Conservation (phyloP, 352 stramenopile genomes). For the Phytophthora crassamura region DNA sequence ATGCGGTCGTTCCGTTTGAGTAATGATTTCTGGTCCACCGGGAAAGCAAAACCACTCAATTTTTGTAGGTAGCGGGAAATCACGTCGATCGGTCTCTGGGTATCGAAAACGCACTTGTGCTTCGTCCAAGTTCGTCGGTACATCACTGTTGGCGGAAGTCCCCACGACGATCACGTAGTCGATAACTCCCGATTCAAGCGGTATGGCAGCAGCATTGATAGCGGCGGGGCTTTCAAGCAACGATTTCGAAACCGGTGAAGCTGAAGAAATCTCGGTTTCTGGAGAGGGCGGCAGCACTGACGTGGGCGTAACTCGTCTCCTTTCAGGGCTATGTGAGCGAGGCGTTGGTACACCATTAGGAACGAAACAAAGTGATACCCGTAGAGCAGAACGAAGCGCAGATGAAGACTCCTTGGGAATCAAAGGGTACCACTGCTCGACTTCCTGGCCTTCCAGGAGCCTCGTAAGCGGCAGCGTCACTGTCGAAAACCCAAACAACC, state of each 20-base stretch:
- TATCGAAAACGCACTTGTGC: conserved; percentile 73
- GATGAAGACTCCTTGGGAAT: conserved; percentile 53
- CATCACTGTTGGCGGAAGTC: conserved; percentile 3
- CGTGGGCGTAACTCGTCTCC: conserved; percentile 27
- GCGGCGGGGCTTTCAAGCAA: conserved; percentile 10
- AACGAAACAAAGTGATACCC: conserved; percentile 76
- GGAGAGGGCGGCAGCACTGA: conserved; percentile 21
- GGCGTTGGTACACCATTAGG: conserved; percentile 31
- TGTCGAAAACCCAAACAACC: conserved; percentile 5
- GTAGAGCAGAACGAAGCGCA: conserved; percentile 65
- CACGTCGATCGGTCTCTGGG: conserved; percentile 52
- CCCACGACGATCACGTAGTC: conserved; percentile 86
- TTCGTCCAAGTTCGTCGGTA: conserved; percentile 37
- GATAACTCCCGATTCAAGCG: conserved; percentile 66
- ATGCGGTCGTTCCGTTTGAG: conserved; percentile 47
- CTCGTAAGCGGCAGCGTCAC: conserved; percentile 62
- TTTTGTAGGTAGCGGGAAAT: conserved; percentile 84
- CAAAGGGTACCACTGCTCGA: conserved; percentile 88
- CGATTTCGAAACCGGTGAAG: conserved; percentile 46
- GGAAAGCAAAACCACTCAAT: conserved; percentile 92
- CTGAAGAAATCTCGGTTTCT: conserved; percentile 39
- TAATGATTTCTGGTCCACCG: conserved; percentile 63
- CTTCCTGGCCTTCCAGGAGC: conserved; percentile 76
- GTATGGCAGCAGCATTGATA: conserved; percentile 25
- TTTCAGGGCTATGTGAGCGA: conserved; percentile 25